Percentiles rank a stretch among this genome's conserved stretches.
Conservation (phyloP, 2,329 filamentous ascomycete species). For the Nothophoma quercina region DNA sequence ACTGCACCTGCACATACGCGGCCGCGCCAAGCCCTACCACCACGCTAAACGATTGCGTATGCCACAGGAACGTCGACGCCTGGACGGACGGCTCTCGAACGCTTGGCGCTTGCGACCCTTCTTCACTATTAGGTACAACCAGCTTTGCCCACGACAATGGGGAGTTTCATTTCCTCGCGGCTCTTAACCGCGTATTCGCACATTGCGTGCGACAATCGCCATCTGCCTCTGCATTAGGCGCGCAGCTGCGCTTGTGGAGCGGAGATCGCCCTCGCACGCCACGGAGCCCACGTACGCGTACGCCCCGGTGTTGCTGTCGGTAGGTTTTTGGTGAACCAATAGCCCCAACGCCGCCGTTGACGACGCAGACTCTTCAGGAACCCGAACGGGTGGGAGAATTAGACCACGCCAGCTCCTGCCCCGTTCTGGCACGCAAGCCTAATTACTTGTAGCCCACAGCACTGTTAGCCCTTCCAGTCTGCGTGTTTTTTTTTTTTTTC, state of each 20-base stretch:
- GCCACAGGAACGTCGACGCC: slow-evolving; percentile 4
- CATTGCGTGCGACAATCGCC: slow-evolving; percentile 6
- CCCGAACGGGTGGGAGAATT: slow-evolving; percentile 1
- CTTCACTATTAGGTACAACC: background rate
- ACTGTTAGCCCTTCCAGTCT: slow-evolving; percentile 1
- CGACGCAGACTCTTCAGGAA: slow-evolving; percentile 12
- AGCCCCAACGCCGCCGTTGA: slow-evolving; percentile 6
- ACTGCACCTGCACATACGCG: slow-evolving; percentile 5
- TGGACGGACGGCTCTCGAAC: slow-evolving; percentile 11
- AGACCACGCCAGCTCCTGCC: slow-evolving; percentile 11
- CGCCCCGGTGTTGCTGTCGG: slow-evolving; percentile 5
- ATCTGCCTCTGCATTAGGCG: background rate
- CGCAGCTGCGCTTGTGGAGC: slow-evolving; percentile 8
- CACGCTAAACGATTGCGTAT: slow-evolving; percentile 20
- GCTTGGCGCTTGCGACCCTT: background rate
- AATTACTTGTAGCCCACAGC: background rate
- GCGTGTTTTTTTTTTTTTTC: background rate
- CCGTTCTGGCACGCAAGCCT: slow-evolving; percentile 5
- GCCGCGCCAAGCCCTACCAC: slow-evolving; percentile 10
- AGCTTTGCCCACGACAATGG: background rate
- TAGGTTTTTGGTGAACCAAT: slow-evolving; percentile 11
- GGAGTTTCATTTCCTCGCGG: slow-evolving; percentile 1
- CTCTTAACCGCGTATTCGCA: slow-evolving; percentile 1
- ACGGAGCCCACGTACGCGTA: slow-evolving; percentile 19
- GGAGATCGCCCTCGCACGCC: slow-evolving; percentile 9